Evolutionary conservation across 2,329 filamentous ascomycete species (phyloP).

Genomic region (Alternaria conjuncta): DNA sequence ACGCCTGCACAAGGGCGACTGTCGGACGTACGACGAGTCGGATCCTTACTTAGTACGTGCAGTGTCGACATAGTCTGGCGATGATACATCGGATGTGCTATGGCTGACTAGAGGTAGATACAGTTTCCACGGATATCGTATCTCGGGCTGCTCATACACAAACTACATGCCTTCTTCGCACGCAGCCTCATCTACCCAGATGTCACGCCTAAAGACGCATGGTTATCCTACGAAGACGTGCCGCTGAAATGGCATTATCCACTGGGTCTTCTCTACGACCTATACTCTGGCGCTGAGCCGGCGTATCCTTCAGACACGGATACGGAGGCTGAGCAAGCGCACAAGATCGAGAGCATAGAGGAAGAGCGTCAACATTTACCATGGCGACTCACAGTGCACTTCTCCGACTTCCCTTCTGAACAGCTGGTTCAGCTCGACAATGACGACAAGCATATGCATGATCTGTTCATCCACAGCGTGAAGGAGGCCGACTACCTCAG

Average conservation of each 20-base stretch:
- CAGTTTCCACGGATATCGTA: slow-evolving; percentile 71
- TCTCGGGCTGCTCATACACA: slow-evolving; percentile 68
- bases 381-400: slow-evolving; percentile 69
- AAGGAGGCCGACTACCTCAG: slow-evolving; percentile 87
- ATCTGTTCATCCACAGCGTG: slow-evolving; percentile 72
- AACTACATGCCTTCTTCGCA: slow-evolving; percentile 68
- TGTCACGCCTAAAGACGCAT: slow-evolving; percentile 60
- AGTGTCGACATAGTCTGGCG: background rate
- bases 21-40: slow-evolving; percentile 64
- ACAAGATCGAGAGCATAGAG: slow-evolving; percentile 23
- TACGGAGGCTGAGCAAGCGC: slow-evolving; percentile 8
- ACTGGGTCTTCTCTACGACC: slow-evolving; percentile 71
- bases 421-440: slow-evolving; percentile 65
- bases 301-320: slow-evolving; percentile 35
- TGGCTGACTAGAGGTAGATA: slow-evolving; percentile 51
- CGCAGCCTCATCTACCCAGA: slow-evolving; percentile 64
- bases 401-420: slow-evolving; percentile 63
- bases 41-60: slow-evolving; percentile 64
- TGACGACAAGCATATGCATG: slow-evolving; percentile 63
- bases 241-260: slow-evolving; percentile 77
- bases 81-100: background rate
- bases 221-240: slow-evolving; percentile 72
- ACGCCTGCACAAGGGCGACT: slow-evolving; percentile 64
- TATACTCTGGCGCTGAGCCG: slow-evolving; percentile 67
- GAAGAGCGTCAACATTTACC: slow-evolving; percentile 52